Evolutionary conservation across 1,284 basidiomycete genomes (phyloP).

Genomic region (Ustilago curta): DNA sequence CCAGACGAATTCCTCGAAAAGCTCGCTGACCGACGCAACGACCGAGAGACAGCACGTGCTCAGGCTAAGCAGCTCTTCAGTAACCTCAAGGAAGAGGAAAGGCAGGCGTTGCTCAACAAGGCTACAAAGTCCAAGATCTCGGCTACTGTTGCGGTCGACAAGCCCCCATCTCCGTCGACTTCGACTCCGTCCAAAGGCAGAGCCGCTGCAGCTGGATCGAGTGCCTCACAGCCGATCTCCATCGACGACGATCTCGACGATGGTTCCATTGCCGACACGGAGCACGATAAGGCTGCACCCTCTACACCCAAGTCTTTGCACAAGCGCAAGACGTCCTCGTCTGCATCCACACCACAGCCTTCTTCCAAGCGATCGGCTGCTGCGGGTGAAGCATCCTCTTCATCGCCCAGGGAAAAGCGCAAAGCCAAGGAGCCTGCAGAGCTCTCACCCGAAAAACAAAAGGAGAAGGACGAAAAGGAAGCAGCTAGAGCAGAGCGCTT

Average conservation of each 20-base stretch:
- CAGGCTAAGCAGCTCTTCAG: slow-evolving; percentile 45
- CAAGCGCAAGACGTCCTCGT: slow-evolving; percentile 35
- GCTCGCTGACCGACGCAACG: slow-evolving; percentile 75
- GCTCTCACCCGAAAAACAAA: slow-evolving; percentile 50
- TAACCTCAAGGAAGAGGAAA: slow-evolving; percentile 39
- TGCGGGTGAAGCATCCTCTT: slow-evolving; percentile 24
- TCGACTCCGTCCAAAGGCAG: slow-evolving; percentile 14
- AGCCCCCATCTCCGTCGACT: slow-evolving; percentile 4
- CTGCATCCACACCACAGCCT: slow-evolving; percentile 33
- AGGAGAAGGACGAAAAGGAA: slow-evolving; percentile 71
- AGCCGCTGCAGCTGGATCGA: slow-evolving; percentile 10
- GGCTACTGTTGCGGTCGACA: slow-evolving; percentile 25
- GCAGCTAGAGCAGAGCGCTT: slow-evolving; percentile 69
- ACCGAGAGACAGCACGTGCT: slow-evolving; percentile 75
- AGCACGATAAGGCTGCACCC: slow-evolving; percentile 15
- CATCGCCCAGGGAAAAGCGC: slow-evolving; percentile 51
- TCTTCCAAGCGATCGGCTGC: slow-evolving; percentile 17
- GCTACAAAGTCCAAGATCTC: slow-evolving; percentile 37
- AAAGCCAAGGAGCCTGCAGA: slow-evolving; percentile 46
- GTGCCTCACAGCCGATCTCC: slow-evolving; percentile 22
- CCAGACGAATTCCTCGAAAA: slow-evolving; percentile 79
- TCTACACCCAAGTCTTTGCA: slow-evolving; percentile 27
- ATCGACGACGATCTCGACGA: slow-evolving; percentile 44
- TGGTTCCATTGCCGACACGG: slow-evolving; percentile 35
- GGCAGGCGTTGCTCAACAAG: slow-evolving; percentile 50